phyloP scores from a whole-genome alignment of 1,139 yeast species.

The Sugiyamaella sp. region DNA sequence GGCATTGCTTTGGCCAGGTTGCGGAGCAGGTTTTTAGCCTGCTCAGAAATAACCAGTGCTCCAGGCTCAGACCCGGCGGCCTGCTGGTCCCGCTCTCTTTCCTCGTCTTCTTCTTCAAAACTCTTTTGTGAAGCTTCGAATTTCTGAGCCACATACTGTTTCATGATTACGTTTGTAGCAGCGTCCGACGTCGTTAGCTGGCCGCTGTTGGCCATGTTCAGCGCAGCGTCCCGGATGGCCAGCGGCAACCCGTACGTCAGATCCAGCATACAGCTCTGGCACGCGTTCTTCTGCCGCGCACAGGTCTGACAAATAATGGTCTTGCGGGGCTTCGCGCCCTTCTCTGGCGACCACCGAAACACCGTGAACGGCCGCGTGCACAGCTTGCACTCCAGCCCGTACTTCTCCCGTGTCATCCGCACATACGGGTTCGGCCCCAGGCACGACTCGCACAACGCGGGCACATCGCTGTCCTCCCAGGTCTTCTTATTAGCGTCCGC shows the following conservation, averaged over 20 bases:
- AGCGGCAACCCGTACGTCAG: conserved; percentile 77
- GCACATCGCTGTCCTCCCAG: conserved; percentile 51
- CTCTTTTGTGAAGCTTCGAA: conserved; percentile 49
- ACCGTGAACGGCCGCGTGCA: conserved; percentile 87
- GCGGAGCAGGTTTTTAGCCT: conserved; percentile 45
- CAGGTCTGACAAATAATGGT: conserved; percentile 70
- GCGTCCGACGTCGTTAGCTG: conserved; percentile 37
- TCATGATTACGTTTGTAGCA: conserved; percentile 51
- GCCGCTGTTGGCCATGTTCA: conserved; percentile 66
- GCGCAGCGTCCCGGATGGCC: conserved; percentile 76
- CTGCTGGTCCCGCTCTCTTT: conserved; percentile 23
- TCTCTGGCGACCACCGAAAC: conserved; percentile 63
- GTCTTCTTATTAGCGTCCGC: conserved; percentile 42
- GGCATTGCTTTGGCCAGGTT: conserved; percentile 48
- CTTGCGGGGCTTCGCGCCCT: conserved; percentile 33
- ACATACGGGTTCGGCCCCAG: conserved; percentile 66
- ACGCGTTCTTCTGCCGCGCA: conserved; percentile 75
- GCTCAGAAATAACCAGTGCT: conserved; percentile 32
- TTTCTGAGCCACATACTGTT: conserved; percentile 56
- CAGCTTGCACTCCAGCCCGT: conserved; percentile 66
- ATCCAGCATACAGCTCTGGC: conserved; percentile 87
- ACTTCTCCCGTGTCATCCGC: conserved; percentile 70
- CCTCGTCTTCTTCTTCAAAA: conserved; percentile 41
- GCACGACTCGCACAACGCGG: conserved; percentile 73
- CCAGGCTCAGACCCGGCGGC: background rate